Evolutionary conservation across 441 rosid species (phyloP).

Genomic region (Arabidopsis lyrata): DNA sequence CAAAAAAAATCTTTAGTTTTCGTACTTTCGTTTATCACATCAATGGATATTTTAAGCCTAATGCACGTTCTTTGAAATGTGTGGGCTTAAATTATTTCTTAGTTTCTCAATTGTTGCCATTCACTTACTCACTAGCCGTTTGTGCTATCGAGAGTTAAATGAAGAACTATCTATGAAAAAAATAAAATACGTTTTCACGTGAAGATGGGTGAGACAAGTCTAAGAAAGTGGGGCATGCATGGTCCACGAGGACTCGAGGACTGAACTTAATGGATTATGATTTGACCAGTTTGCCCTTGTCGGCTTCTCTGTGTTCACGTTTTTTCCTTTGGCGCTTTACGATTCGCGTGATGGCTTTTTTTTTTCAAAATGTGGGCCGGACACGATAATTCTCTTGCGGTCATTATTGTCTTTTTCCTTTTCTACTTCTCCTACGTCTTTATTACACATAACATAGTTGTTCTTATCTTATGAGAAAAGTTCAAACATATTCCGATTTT

Average conservation of each 20-base stretch:
- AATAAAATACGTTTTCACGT: constrained; percentile 29
- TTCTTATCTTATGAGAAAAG: neutral
- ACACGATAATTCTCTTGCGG: constrained; percentile 10
- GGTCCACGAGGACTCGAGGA: constrained; percentile 24
- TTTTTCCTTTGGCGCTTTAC: constrained; percentile 26
- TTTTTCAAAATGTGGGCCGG: constrained; percentile 39
- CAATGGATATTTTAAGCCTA: constrained; percentile 5
- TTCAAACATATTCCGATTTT: constrained; percentile 1
- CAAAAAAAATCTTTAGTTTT: neutral
- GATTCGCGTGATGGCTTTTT: constrained; percentile 36
- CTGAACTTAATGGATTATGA: constrained; percentile 15
- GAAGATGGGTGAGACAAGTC: constrained; percentile 3
- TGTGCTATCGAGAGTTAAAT: constrained; percentile 9
- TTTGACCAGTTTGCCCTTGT: constrained; percentile 31
- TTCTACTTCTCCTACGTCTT: neutral
- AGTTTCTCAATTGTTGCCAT: neutral
- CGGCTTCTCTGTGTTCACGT: constrained; percentile 3
- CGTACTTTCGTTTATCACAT: neutral
- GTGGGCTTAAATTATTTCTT: neutral
- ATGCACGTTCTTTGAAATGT: neutral
- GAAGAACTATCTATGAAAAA: neutral
- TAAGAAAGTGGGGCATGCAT: constrained; percentile 31
- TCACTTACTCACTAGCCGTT: neutral
- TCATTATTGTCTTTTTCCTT: constrained; percentile 17
- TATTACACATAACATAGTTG: neutral